Evolutionary conservation across 257 asterid genomes (phyloP).

Genomic region (Scutellaria barbata): DNA sequence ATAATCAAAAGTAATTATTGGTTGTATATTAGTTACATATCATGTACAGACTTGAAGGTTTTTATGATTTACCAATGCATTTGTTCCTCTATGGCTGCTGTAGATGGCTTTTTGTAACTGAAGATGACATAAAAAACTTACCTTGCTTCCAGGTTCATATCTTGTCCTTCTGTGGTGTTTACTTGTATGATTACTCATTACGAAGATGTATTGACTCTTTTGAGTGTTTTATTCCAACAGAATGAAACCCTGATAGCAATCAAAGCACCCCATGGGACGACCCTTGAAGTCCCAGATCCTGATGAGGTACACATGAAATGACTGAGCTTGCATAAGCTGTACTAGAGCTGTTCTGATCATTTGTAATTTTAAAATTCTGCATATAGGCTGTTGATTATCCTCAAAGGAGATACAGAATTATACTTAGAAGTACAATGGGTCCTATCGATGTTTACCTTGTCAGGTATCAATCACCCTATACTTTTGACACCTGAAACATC

Average conservation of each 20-base stretch:
- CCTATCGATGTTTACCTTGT: constrained; percentile 96
- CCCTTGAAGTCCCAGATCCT: constrained; percentile 97
- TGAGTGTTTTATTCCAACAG: constrained; percentile 48
- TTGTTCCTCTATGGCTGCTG: constrained; percentile 35
- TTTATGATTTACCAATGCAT: constrained; percentile 29
- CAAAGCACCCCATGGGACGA: constrained; percentile 99
- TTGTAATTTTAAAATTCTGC: constrained; percentile 25
- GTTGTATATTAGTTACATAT: constrained; percentile 28
- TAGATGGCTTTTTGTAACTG: constrained; percentile 94
- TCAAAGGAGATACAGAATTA: constrained; percentile 91
- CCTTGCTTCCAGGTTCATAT: constrained; percentile 81
- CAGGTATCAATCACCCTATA: constrained; percentile 55
- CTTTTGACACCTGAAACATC: constrained; percentile 21
- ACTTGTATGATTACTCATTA: constrained; percentile 8
- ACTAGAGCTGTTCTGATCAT: constrained; percentile 33
- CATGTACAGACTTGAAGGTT: constrained; percentile 3
- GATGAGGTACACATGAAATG: constrained; percentile 72
- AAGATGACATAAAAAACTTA: constrained; percentile 78
- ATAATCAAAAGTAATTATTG: constrained; percentile 63
- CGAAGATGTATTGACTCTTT: constrained; percentile 32
- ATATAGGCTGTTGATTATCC: constrained; percentile 87
- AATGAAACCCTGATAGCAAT: constrained; percentile 76
- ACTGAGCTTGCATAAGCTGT: constrained; percentile 30
- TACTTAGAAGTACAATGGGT: constrained; percentile 97
- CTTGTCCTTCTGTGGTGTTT: constrained; percentile 30